Percentiles rank a stretch among this genome's conserved stretches.
Evolutionary conservation across 2,329 filamentous ascomycete species (phyloP).

Genomic region (Penicillium sp.): DNA sequence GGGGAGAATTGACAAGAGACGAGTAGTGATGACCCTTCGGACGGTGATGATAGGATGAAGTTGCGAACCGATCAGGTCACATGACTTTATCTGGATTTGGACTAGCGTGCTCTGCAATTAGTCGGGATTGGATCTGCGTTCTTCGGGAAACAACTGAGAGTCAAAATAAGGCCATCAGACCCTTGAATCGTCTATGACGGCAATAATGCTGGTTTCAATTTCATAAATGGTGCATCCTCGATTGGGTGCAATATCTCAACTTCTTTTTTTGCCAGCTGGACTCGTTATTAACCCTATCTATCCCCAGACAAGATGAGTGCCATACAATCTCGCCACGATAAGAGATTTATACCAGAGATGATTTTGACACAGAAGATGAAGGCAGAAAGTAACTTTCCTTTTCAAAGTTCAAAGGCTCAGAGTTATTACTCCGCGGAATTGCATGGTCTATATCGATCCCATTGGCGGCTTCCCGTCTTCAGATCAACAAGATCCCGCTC

Average conservation of each 20-base stretch:
- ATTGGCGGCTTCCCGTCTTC: no score
- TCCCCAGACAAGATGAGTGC: neutral
- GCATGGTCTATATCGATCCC: no score
- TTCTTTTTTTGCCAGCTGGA: neutral
- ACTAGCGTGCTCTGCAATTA: slow-evolving; percentile 19
- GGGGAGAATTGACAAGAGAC: slow-evolving; percentile 40
- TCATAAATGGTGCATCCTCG: neutral
- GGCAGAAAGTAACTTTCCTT: no score
- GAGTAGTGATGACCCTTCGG: slow-evolving; percentile 40
- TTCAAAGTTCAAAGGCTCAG: no score
- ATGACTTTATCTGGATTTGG: slow-evolving; percentile 26
- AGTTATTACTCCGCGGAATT: no score
- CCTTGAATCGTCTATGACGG: neutral
- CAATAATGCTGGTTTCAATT: no score
- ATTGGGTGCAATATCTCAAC: neutral
- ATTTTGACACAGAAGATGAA: neutral
- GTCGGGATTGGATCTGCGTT: neutral
- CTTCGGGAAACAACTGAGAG: neutral
- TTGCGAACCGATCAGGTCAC: slow-evolving; percentile 30
- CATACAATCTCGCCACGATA: neutral
- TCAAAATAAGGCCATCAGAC: neutral
- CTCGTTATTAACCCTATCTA: neutral
- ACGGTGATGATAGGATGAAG: slow-evolving; percentile 33
- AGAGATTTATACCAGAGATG: neutral
- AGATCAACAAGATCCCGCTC: no score